These are phyloP conservation scores for Cladophialophora immunda DNA, from an alignment of 2,329 filamentous ascomycete species.

Conservation along the genomic window DNA sequence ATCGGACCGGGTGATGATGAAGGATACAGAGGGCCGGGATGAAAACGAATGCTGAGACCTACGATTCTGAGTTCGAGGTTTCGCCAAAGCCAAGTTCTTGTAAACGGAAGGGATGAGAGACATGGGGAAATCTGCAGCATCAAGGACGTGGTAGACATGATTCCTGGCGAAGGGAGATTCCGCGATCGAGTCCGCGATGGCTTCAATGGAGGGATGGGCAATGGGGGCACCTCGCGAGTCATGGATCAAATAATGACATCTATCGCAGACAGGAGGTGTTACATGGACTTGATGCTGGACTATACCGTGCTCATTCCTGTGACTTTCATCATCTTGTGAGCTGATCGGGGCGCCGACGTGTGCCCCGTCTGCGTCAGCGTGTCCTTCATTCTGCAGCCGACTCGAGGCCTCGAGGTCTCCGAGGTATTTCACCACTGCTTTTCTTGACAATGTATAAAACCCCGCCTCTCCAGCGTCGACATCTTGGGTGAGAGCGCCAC, in stretches of 20 bases:
- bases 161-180: constrained; percentile 92
- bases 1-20: constrained; percentile 90
- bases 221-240: constrained; percentile 77
- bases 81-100: constrained; percentile 73
- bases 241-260: constrained; percentile 84
- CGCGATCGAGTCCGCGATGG: constrained; percentile 82
- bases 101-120: constrained; percentile 83
- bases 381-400: constrained; percentile 17
- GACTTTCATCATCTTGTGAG: constrained; percentile 11
- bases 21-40: constrained; percentile 70
- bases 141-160: constrained; percentile 93
- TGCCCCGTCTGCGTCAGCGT: constrained; percentile 12
- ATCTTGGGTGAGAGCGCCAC: constrained; percentile 68
- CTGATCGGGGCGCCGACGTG: neutral
- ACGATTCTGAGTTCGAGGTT: constrained; percentile 80
- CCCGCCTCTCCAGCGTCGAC: constrained; percentile 64
- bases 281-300: constrained; percentile 17
- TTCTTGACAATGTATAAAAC: constrained; percentile 63
- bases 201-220: constrained; percentile 79
- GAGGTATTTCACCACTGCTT: constrained; percentile 53
- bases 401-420: constrained; percentile 14
- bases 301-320: constrained; percentile 4
- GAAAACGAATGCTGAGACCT: constrained; percentile 60
- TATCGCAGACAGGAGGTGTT: constrained; percentile 74
- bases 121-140: constrained; percentile 96